Evolutionary conservation across 192 early-diverging fungal genomes (phyloP).

Genomic region (Coemansia sp.): DNA sequence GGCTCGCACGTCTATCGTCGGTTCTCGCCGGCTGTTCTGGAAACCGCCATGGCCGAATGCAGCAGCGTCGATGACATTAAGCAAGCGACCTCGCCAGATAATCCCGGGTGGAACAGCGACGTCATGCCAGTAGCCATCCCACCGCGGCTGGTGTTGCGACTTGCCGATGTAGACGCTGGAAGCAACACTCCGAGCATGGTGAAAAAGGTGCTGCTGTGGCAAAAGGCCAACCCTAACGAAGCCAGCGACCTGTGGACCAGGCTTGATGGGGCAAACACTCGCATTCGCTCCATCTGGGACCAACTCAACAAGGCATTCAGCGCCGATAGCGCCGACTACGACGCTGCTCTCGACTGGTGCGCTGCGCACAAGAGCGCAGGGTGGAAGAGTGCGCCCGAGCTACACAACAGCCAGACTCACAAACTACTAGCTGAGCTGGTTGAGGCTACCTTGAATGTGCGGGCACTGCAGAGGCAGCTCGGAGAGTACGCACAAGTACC

Average conservation of each 20-base stretch:
- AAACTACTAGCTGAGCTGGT: conserved; percentile 59
- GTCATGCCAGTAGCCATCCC: conserved; percentile 70
- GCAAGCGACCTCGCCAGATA: conserved; percentile 35
- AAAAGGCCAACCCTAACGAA: conserved; percentile 64
- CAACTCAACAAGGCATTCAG: conserved; percentile 45
- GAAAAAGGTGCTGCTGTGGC: conserved; percentile 82
- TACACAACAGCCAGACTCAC: not conserved
- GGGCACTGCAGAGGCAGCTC: conserved; percentile 70
- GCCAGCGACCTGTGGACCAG: conserved; percentile 51
- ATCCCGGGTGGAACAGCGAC: conserved; percentile 66
- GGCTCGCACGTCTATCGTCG: conserved; percentile 86
- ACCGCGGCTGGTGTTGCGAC: conserved; percentile 65
- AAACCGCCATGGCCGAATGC: conserved; percentile 52
- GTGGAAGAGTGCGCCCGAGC: conserved; percentile 12
- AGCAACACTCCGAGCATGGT: conserved; percentile 94
- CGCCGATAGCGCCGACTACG: conserved; percentile 21
- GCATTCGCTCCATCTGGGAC: conserved; percentile 58
- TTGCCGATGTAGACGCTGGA: conserved; percentile 94
- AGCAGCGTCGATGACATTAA: conserved; percentile 15
- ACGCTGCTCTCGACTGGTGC: conserved; percentile 53
- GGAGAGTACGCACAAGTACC: conserved; percentile 72
- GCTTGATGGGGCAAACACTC: conserved; percentile 63
- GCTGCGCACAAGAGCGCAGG: conserved; percentile 29
- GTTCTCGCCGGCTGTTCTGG: conserved; percentile 72
- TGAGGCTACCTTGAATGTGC: conserved; percentile 47